Conservation (phyloP, 768 basidiomycete species). For the Tulasnella sp. region DNA sequence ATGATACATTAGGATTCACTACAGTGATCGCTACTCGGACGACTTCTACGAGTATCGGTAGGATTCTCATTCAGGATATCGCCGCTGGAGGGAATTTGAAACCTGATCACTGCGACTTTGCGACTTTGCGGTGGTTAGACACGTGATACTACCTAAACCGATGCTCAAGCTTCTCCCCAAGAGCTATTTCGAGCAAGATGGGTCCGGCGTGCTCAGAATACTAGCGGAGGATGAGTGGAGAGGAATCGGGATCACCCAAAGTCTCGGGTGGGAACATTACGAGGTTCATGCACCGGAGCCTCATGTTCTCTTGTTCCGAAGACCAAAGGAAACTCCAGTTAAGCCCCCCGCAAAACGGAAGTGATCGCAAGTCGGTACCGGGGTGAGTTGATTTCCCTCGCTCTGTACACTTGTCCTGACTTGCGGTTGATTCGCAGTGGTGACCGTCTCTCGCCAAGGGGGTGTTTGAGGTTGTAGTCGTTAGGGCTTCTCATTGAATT, state of each 20-base stretch:
- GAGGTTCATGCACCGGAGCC: conserved; percentile 97
- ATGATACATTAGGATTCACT: conserved; percentile 67
- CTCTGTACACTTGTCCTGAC: background rate
- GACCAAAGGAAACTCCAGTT: conserved; percentile 42
- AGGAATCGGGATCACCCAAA: conserved; percentile 94
- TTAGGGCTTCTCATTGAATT: background rate
- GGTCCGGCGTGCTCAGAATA: conserved; percentile 78
- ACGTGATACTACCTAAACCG: conserved; percentile 95
- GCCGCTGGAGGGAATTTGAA: background rate
- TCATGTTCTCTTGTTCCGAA: conserved; percentile 91
- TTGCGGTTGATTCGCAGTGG: background rate
- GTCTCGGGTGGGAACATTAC: conserved; percentile 95
- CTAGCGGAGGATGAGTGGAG: conserved; percentile 91
- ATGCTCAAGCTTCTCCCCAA: conserved; percentile 93
- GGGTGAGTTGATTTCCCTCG: background rate
- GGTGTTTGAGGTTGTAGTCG: background rate
- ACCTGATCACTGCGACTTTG: conserved; percentile 3
- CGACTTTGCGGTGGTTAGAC: conserved; percentile 51
- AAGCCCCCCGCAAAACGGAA: conserved; percentile 29
- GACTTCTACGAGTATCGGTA: conserved; percentile 81
- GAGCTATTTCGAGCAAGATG: conserved; percentile 70
- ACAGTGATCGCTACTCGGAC: conserved; percentile 90
- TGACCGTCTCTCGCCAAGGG: background rate
- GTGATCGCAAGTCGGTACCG: background rate
- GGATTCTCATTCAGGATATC: background rate